Base-by-base conservation (phyloP, 176 grass and related monocot species). In the Eleusine indica region DNA sequence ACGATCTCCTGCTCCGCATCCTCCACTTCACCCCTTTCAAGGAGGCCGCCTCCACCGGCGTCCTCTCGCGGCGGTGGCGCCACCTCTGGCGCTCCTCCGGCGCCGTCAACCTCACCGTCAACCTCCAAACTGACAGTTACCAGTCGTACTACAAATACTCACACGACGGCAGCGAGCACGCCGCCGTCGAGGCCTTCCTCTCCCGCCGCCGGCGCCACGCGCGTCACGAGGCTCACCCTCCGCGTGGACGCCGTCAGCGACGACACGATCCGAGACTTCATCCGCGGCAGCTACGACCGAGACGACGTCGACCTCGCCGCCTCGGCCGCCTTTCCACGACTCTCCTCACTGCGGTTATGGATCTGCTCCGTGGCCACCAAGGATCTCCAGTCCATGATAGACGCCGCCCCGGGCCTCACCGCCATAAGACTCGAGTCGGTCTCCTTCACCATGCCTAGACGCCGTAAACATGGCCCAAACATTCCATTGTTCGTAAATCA, bases 1-100 rank as follows among this genome's bases (percentile, higher is more conserved):
- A 73, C 46, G 71, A 52, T 15, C 4, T 73, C 7, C 44, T 73
- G 46, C 71, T 14, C 14, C 71, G 47, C 46, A 73, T 73, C 71
- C 71, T 73, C 71, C 4, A 32, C 71, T 73, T 73, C 15, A 6
- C 30, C 25, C 46, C 22, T 2, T 3, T 14, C 71, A 73, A 73
- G 71, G 71, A 73, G 71, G 46, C 46, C 5, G 71, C 71, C 0
- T 32, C 47, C 22, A 73, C 46, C 6, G 35, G 71, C 46, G 47
- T 35, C 25, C 71, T 73, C 46, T 73, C 71, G 25, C 46, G 46
- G 14, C 71, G 46, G 6, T 52, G 71, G 71, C 6, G 71, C 46
- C 16, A 28, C 14, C 71, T 73, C 46, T 73, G 46, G 71, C 44
- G 70, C 22, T 51, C 70, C 13, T 73, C 44, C 13, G 44, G 70